Base-by-base conservation (phyloP, 129 eudicot species). In the Flaveria trinervia region DNA sequence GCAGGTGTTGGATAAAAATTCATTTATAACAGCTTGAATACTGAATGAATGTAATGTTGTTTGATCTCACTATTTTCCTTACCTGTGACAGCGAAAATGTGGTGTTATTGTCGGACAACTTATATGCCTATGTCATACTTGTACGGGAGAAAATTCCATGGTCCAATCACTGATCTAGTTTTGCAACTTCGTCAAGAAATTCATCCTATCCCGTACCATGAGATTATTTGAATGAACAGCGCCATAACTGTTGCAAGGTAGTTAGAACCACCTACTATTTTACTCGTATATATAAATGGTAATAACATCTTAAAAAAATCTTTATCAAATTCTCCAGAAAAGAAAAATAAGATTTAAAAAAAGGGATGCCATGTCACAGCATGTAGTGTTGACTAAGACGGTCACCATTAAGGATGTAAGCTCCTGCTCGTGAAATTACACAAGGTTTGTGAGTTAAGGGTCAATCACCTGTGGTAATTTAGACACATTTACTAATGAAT, bases 51-150 rank as follows among this genome's bases (percentile, higher is more conserved):
- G 14, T 56, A 57, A 70, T 39, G 6, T 3, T 55, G 26, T 55
- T 36, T 61, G 45, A 49, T 30, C 64, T 73, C 0, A 73, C 65
- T 44, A 13, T 26, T 18, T 71, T 73, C 49, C 30, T 45, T 36
- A 16, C 52, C 30, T 33, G 13, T 65, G 60, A 49, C 74, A 87
- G 96, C 92, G 2, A 90, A 87, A 45, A 87, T 90, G 92, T 87
- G 87, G 92, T 85, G 90, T 16, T 85, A 87, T 72, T 83, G 90
- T 4, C 90, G 90, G 60, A 87, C 96, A 75, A 83, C 90, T 0
- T 89, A 90, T 77, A 87, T 87, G 92, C 96, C 96, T 13, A 90
- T 87, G 96, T 85, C 96, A 4, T 87, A 90, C 70, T 76, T 90
- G 59, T 90, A 87, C n/a, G 96, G 87, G 65, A 81, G 60, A 78